Evolutionary conservation across 1,284 basidiomycete species (phyloP).

Genomic region (Microbotryum lychnidis-dioicae): DNA sequence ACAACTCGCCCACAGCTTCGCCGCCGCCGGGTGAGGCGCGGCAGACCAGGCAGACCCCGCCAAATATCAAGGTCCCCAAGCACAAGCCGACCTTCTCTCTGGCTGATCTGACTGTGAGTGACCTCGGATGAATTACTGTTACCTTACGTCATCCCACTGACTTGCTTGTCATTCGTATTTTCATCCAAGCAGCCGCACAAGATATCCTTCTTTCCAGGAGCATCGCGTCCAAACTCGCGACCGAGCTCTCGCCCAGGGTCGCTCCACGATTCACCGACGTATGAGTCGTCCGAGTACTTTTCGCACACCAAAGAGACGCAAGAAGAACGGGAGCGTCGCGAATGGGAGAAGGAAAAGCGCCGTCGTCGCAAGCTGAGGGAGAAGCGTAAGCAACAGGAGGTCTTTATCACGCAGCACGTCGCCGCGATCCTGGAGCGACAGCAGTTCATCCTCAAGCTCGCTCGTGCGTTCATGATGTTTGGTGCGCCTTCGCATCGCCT

Average conservation of each 20-base stretch:
- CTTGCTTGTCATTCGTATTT: too few relatives aligned
- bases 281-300: conserved; percentile 39
- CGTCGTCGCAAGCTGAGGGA: conserved; percentile 45
- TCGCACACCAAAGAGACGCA: conserved; percentile 36
- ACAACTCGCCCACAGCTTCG: conserved; percentile 6
- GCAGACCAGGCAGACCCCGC: too few relatives aligned
- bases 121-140: too few relatives aligned
- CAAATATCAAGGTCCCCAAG: too few relatives aligned
- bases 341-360: conserved; percentile 49
- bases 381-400: conserved; percentile 66
- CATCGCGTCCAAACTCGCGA: too few relatives aligned
- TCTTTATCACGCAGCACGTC: conserved; percentile 51
- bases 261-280: conserved; percentile 16
- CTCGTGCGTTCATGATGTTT: conserved; percentile 90
- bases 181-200: too few relatives aligned
- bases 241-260: conserved; percentile 2
- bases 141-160: too few relatives aligned
- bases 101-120: too few relatives aligned
- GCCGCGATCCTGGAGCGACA: conserved; percentile 78
- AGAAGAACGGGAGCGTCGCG: conserved; percentile 44
- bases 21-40: not conserved
- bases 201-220: too few relatives aligned
- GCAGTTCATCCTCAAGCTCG: conserved; percentile 81
- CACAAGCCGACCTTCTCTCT: too few relatives aligned
- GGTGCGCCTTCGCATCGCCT: conserved; percentile 83